Evolutionary conservation across 305 asterid genomes (phyloP).

Genomic region (Petunia hybrid): DNA sequence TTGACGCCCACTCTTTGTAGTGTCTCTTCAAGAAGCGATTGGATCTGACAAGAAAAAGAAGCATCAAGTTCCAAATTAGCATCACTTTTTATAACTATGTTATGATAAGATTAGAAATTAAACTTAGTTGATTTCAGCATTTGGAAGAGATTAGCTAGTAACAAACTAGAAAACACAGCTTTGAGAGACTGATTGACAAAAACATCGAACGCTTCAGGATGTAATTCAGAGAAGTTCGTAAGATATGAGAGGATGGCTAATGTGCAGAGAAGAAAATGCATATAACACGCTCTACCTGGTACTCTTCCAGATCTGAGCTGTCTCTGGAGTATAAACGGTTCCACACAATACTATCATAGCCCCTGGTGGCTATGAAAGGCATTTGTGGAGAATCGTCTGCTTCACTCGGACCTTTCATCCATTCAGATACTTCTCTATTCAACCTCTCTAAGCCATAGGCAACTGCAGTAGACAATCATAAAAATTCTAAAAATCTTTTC

Average conservation of each 20-base stretch:
- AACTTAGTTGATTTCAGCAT: conserved; percentile 22
- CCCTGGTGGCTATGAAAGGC: conserved; percentile 89
- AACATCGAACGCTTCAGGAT: neutral
- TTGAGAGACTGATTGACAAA: neutral
- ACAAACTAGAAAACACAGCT: neutral
- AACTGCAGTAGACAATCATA: conserved; percentile 55
- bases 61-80: conserved; percentile 23
- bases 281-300: conserved; percentile 71
- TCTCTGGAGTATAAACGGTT: conserved; percentile 91
- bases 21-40: conserved; percentile 75
- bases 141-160: neutral
- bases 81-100: neutral
- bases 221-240: neutral
- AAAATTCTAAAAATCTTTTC: conserved; percentile 15
- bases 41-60: conserved; percentile 57
- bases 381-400: conserved; percentile 52
- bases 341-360: conserved; percentile 98
- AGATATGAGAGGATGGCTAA: conserved; percentile 1
- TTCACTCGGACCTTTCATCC: conserved; percentile 81
- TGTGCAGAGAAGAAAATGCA: conserved; percentile 19
- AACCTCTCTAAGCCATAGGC: conserved; percentile 84
- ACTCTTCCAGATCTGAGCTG: conserved; percentile 60
- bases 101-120: conserved; percentile 12
- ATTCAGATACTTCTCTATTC: conserved; percentile 79
- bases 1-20: conserved; percentile 81